phyloP scores from a whole-genome alignment of 129 eudicot species.

The Scalesia atractyloides region DNA sequence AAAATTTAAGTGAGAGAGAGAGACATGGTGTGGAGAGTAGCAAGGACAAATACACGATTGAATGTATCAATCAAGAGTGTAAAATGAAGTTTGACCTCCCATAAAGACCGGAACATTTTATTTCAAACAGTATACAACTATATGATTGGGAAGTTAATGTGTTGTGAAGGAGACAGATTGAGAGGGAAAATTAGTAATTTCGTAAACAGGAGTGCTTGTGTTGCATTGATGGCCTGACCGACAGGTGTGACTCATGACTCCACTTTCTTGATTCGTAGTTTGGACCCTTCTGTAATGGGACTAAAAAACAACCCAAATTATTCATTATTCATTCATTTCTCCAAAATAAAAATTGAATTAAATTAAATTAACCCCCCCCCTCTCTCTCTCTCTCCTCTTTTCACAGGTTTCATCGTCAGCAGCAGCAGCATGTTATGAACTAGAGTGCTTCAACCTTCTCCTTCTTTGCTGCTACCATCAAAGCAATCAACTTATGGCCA shows the following conservation, averaged over 20 bases:
- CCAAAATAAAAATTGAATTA: neutral
- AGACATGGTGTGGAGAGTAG: no score
- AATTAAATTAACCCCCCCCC: no score
- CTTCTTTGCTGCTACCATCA: neutral
- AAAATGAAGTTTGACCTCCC: no score
- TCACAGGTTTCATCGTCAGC: neutral
- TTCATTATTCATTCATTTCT: neutral
- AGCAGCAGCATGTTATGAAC: neutral
- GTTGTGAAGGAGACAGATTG: no score
- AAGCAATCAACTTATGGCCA: neutral
- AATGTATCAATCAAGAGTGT: no score
- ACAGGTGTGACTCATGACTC: neutral
- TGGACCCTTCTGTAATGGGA: neutral
- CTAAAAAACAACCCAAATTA: neutral
- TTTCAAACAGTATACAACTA: no score
- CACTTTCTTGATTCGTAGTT: neutral
- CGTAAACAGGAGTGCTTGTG: neutral
- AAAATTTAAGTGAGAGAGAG: no score
- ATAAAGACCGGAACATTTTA: no score
- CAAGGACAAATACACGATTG: no score
- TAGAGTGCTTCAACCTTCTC: neutral
- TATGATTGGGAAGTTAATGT: no score
- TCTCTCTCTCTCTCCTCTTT: neutral
- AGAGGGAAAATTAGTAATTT: neutral
- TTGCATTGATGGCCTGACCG: neutral